These are phyloP conservation scores for Yarrowia divulgata DNA, from an alignment of 805 yeast genomes.

Conservation along the genomic window DNA sequence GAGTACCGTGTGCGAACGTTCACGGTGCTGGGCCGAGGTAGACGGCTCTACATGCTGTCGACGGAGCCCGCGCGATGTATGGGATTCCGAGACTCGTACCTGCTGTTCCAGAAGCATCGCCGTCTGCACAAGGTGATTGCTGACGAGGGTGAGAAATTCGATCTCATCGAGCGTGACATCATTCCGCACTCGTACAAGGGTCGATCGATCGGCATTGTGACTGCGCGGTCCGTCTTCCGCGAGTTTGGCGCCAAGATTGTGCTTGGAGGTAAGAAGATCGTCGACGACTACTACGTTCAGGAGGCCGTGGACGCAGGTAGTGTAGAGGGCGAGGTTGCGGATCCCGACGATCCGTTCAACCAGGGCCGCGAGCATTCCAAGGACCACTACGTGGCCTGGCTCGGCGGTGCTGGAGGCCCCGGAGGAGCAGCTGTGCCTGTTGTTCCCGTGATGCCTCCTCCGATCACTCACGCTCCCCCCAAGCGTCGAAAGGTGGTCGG, in stretches of 20 bases:
- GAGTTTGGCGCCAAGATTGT: slow-evolving; percentile 91
- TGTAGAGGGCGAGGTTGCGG: slow-evolving; percentile 73
- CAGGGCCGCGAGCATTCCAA: slow-evolving; percentile 56
- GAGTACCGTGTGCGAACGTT: slow-evolving; percentile 64
- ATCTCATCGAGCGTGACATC: slow-evolving; percentile 77
- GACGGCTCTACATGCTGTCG: slow-evolving; percentile 81
- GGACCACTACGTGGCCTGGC: slow-evolving; percentile 64
- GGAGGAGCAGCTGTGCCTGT: slow-evolving; percentile 48
- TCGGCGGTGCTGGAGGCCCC: slow-evolving; percentile 53
- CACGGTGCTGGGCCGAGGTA: slow-evolving; percentile 63
- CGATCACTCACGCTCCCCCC: slow-evolving; percentile 44
- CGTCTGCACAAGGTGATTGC: slow-evolving; percentile 75
- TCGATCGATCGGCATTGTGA: slow-evolving; percentile 84
- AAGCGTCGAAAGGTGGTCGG: slow-evolving; percentile 22
- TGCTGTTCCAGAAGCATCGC: slow-evolving; percentile 85
- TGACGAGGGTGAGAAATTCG: slow-evolving; percentile 78
- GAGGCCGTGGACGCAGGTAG: slow-evolving; percentile 62
- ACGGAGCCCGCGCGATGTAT: slow-evolving; percentile 96
- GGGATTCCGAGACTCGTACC: slow-evolving; percentile 90
- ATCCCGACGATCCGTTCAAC: slow-evolving; percentile 61
- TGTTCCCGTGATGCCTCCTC: slow-evolving; percentile 44
- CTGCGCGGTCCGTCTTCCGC: slow-evolving; percentile 86
- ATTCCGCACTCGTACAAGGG: slow-evolving; percentile 92
- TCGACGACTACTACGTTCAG: slow-evolving; percentile 88
- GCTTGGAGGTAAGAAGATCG: slow-evolving; percentile 77